A percentile compares a stretch with the other conserved stretches of the same genome.
These are phyloP conservation scores for Atkinsonella texensis DNA, from an alignment of 2,329 filamentous ascomycete species.

Conservation along the genomic window DNA sequence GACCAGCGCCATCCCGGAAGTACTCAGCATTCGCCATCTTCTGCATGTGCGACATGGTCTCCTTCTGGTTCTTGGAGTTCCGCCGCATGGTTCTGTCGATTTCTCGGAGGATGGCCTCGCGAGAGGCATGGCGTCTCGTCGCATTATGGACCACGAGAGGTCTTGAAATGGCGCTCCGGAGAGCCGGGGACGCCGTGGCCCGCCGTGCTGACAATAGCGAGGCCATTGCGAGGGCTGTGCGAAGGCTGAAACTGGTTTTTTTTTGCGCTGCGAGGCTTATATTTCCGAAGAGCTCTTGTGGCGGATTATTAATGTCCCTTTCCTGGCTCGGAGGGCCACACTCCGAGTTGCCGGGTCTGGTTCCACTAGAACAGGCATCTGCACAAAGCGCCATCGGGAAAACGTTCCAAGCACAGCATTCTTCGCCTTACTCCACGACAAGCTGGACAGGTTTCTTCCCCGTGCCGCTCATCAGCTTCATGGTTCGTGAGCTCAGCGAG, in stretches of 20 bases:
- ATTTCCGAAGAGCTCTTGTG: too few species aligned
- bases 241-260: not conserved
- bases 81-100: slow-evolving; percentile 14
- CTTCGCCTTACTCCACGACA: too few species aligned
- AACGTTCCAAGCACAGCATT: too few species aligned
- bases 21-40: slow-evolving; percentile 20
- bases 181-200: slow-evolving; percentile 8
- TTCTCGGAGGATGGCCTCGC: slow-evolving; percentile 16
- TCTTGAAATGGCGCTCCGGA: slow-evolving; percentile 11
- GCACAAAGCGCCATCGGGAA: too few species aligned
- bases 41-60: slow-evolving; percentile 20
- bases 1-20: slow-evolving; percentile 20
- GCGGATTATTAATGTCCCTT: slow-evolving; percentile 8
- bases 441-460: too few species aligned
- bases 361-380: not conserved
- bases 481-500: slow-evolving; percentile 13
- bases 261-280: slow-evolving; percentile 1
- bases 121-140: slow-evolving; percentile 13
- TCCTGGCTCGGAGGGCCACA: not conserved
- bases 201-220: slow-evolving; percentile 12
- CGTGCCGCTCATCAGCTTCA: too few species aligned
- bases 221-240: slow-evolving; percentile 4
- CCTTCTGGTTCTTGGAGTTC: slow-evolving; percentile 15
- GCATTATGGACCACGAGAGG: slow-evolving; percentile 13
- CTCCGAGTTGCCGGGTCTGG: slow-evolving; percentile 10